Evolutionary conservation across 345 rosid genomes (phyloP), one percentile per base, ranked within the genome.

Genomic region (Schrenkiella parvula): DNA sequence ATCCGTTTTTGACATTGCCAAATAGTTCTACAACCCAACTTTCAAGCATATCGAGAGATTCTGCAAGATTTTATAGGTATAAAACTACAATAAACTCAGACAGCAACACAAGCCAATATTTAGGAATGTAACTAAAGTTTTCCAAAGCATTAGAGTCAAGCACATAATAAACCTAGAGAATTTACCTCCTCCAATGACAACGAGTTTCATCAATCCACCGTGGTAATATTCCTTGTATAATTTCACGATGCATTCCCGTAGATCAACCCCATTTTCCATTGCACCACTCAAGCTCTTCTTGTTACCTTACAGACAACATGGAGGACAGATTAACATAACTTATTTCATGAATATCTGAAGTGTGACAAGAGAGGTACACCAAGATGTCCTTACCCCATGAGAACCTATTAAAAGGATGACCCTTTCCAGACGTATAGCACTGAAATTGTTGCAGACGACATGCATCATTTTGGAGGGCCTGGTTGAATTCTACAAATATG

Each of bases 131-230:
- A 22, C 17, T 5, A 53, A 43, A 4, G n/a, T 29, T 8, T 68
- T 57, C 18, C 19, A 48, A 51, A 6, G 71, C 63, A 43, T 21
- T 22, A 37, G 38, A 63, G 25, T 47, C 61, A 64, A 64, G 47
- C 28, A 60, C 29, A 64, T 57, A 19, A 71, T 47, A 68, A 42
- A 63, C 66, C 58, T 50, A 39, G 18, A 59, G 64, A 65, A 50
- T 54, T 53, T 82, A 89, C 99, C 99, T 79, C 98, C 99, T 58
- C 99, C 99, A 64, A 95, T 91, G 72, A 95, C 92, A 80, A 88
- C 97, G 57, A 95, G 85, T 80, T 91, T 95, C 99, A 95, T 95
- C 75, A 86, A 66, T 63, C 93, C 93, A 78, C 99, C 96, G 66
- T 87, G 87, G 74, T 95, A 91, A 80, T 84, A 81, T 47, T 87